A percentile compares a stretch with the other conserved stretches of the same genome.
Conservation (phyloP, 78 protist species). For the Protostelium mycophagum region DNA sequence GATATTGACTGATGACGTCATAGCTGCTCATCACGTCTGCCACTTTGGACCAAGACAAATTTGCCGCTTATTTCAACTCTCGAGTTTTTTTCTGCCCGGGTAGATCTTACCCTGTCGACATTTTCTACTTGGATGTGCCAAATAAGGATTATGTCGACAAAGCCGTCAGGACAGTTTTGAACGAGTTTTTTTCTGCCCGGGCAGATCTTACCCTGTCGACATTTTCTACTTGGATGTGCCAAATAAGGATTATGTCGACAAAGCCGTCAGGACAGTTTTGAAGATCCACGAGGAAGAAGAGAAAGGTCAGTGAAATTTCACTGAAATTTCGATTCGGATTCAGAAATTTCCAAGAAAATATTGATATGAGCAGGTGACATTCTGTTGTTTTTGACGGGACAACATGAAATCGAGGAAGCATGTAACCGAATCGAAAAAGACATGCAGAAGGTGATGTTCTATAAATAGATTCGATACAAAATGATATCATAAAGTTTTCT, state of each 20-base stretch:
- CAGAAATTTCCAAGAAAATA: constrained; percentile 74
- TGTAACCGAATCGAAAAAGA: constrained; percentile 23
- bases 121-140: constrained; percentile 26
- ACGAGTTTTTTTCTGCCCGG: constrained; percentile 48
- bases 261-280: constrained; percentile 81
- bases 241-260: constrained; percentile 54
- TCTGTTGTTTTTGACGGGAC: constrained; percentile 89
- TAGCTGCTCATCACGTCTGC: constrained; percentile 89
- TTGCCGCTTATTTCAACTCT: constrained; percentile 62
- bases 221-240: constrained; percentile 29
- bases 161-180: constrained; percentile 76
- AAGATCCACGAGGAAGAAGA: constrained; percentile 81
- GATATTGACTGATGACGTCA: not conserved
- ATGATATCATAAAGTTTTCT: no score
- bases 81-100: constrained; percentile 56
- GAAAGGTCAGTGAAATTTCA: constrained; percentile 42
- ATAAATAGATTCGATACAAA: no score
- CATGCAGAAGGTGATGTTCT: no score
- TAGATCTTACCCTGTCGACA: constrained; percentile 46
- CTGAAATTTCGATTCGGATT: constrained; percentile 62
- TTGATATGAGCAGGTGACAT: constrained; percentile 90
- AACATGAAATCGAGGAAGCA: constrained; percentile 81
- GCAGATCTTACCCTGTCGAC: constrained; percentile 54
- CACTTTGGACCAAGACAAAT: constrained; percentile 77
- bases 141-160: constrained; percentile 59